Evolutionary conservation across 768 basidiomycete species (phyloP).

Genomic region (Tricholoma furcatifolium): DNA sequence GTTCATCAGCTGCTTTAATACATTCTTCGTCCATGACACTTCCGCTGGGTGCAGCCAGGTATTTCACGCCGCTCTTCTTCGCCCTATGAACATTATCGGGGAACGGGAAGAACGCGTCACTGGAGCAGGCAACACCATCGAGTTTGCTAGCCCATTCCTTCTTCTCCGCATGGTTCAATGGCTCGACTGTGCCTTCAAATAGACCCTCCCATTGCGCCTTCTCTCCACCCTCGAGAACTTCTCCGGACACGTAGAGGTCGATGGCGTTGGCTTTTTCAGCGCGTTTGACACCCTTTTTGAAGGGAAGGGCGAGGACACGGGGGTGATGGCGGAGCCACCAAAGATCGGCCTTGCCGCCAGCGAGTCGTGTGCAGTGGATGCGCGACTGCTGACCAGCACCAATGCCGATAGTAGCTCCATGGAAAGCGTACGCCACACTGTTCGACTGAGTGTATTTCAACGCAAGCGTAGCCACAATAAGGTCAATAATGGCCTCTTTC

Average conservation of each 20-base stretch:
- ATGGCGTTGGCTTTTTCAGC: slow-evolving; percentile 99
- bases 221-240: slow-evolving; percentile 86
- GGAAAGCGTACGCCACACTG: slow-evolving; percentile 93
- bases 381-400: slow-evolving; percentile 99
- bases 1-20: slow-evolving; percentile 95
- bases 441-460: slow-evolving; percentile 99
- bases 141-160: slow-evolving; percentile 72
- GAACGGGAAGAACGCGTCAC: slow-evolving; percentile 99
- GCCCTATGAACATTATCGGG: slow-evolving; percentile 96
- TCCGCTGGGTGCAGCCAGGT: slow-evolving; percentile 89
- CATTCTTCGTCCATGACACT: slow-evolving; percentile 98
- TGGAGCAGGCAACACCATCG: slow-evolving; percentile 87
- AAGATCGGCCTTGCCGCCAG: slow-evolving; percentile 96
- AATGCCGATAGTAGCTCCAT: slow-evolving; percentile 90
- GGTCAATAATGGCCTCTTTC: slow-evolving; percentile 73
- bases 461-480: slow-evolving; percentile 94
- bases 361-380: slow-evolving; percentile 98
- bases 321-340: slow-evolving; percentile 99
- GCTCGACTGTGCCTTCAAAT: slow-evolving; percentile 71
- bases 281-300: slow-evolving; percentile 96
- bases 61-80: slow-evolving; percentile 86
- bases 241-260: slow-evolving; percentile 92
- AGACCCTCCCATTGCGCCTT: slow-evolving; percentile 86
- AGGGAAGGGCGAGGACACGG: slow-evolving; percentile 86
- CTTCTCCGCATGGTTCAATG: slow-evolving; percentile 69